Percentiles rank a stretch among this genome's conserved stretches.
phyloP scores from a whole-genome alignment of 2,329 filamentous ascomycete species.

The Lomentospora prolificans region DNA sequence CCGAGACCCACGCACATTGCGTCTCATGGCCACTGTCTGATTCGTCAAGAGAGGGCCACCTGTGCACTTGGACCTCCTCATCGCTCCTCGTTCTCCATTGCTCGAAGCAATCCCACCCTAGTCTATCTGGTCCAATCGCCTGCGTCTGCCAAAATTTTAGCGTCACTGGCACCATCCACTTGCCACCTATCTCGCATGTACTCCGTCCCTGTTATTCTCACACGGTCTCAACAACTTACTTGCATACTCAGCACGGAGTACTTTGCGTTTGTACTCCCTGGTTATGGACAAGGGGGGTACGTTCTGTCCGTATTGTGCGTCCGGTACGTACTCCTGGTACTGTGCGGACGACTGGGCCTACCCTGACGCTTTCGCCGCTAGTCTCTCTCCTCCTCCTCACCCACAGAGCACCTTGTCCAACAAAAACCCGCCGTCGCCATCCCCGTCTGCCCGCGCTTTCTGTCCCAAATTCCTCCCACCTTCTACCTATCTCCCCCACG shows the following conservation, averaged over 20 bases:
- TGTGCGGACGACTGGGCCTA: background rate
- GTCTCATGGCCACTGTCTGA: slow-evolving; percentile 4
- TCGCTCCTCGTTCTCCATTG: background rate
- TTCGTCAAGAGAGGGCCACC: slow-evolving; percentile 1
- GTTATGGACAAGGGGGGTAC: background rate
- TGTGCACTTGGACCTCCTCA: slow-evolving; percentile 2
- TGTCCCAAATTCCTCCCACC: slow-evolving; percentile 6
- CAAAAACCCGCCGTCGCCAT: slow-evolving; percentile 9
- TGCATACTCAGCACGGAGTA: background rate
- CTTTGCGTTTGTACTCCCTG: background rate
- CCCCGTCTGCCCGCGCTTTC: slow-evolving; percentile 9
- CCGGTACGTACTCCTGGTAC: background rate
- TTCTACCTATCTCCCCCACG: background rate
- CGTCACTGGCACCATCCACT: background rate
- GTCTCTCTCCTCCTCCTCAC: background rate
- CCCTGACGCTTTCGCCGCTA: slow-evolving; percentile 2
- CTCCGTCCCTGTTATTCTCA: background rate
- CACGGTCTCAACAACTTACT: background rate
- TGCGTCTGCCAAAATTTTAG: background rate
- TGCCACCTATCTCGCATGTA: slow-evolving; percentile 6
- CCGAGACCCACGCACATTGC: slow-evolving; percentile 5
- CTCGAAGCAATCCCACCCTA: background rate
- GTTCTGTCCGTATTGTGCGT: background rate
- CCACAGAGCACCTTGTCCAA: slow-evolving; percentile 5
- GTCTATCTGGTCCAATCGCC: background rate